Percentiles rank a stretch among this genome's conserved stretches.
These are phyloP conservation scores for Aspergillus fructus DNA, from an alignment of 2,329 filamentous ascomycete species.

Conservation along the genomic window DNA sequence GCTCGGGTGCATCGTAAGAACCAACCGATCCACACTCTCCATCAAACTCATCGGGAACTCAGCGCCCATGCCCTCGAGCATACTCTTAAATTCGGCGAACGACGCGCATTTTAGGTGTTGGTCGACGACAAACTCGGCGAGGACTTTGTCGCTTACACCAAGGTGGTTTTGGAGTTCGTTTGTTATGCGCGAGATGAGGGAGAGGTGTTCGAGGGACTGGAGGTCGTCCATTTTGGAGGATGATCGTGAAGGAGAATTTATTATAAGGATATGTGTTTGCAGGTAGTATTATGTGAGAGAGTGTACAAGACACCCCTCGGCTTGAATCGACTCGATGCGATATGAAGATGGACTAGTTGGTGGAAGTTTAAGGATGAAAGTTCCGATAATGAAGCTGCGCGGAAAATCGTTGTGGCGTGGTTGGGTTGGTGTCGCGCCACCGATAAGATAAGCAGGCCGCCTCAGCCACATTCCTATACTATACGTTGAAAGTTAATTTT, in stretches of 20 bases:
- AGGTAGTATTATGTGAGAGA: slow-evolving; percentile 11
- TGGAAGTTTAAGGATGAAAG: slow-evolving; percentile 1
- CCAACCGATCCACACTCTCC: slow-evolving; percentile 86
- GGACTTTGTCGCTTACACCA: slow-evolving; percentile 86
- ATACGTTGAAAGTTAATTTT: background rate
- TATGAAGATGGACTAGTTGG: background rate
- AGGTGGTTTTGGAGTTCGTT: slow-evolving; percentile 94
- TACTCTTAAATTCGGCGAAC: slow-evolving; percentile 71
- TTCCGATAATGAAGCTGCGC: slow-evolving; percentile 18
- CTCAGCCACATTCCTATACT: background rate
- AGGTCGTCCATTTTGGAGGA: slow-evolving; percentile 75
- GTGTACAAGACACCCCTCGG: slow-evolving; percentile 23
- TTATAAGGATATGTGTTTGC: background rate
- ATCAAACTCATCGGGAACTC: slow-evolving; percentile 84
- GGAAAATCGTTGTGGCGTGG: slow-evolving; percentile 40
- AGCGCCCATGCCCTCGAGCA: slow-evolving; percentile 72
- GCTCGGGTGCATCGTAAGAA: slow-evolving; percentile 86
- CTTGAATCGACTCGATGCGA: background rate
- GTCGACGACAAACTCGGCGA: slow-evolving; percentile 94
- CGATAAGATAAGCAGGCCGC: slow-evolving; percentile 33
- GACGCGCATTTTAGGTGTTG: slow-evolving; percentile 75
- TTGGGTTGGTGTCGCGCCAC: slow-evolving; percentile 25
- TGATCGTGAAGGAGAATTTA: background rate
- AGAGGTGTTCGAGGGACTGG: slow-evolving; percentile 85
- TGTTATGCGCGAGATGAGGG: slow-evolving; percentile 90